Base-by-base conservation (phyloP, 257 asterid genomes). In the Lycium barbarum region DNA sequence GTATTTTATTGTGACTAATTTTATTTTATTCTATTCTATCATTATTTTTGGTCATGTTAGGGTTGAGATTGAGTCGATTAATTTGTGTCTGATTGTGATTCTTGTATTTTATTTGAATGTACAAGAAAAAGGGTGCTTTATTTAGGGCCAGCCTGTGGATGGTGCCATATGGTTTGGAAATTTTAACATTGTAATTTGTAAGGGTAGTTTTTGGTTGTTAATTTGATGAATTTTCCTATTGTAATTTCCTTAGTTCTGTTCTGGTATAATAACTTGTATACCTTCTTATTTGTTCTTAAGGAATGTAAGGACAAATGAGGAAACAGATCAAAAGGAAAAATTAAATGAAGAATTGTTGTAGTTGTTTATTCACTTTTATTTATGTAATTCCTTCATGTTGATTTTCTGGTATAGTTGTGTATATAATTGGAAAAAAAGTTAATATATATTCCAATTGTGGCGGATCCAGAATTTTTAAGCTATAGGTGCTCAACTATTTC, bases 241-340 rank as follows among this genome's bases (percentile, higher is more conserved):
- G 81, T 76, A 76, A 73, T 47, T 73, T 54, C 15, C 65, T 15
- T 62, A 76, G 22, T 40, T 40, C 45, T 18, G 18, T 85, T 80
- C 22, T 66, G 87, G 87, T 66, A 66, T 55, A 13, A 78, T 67
- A 79, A 79, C 81, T 54, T 54, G 81, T 80, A 66, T 84, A 63
- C 87, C 73, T 66, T 14, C 68, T 76, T 3, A 18, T 49, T 84
- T 84, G 55, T 63, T 61, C 83, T 59, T 78, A 18, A 81, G 33
- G 49, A 76, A 5, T 76, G 62, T 49, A 9, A 45, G 79, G 6
- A 26, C n/a, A 53, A 71, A 36, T n/a, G 38, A 14, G 47, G 55
- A 22, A 47, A 47, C 2, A 55, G 15, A 55, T 8, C 18, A 20
- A 70, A 36, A 70, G 8, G 45, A 40, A 55, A 43, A 26, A 43